Conservation (phyloP, 495 filamentous ascomycete species). For the Hypoxylon fuscum region DNA sequence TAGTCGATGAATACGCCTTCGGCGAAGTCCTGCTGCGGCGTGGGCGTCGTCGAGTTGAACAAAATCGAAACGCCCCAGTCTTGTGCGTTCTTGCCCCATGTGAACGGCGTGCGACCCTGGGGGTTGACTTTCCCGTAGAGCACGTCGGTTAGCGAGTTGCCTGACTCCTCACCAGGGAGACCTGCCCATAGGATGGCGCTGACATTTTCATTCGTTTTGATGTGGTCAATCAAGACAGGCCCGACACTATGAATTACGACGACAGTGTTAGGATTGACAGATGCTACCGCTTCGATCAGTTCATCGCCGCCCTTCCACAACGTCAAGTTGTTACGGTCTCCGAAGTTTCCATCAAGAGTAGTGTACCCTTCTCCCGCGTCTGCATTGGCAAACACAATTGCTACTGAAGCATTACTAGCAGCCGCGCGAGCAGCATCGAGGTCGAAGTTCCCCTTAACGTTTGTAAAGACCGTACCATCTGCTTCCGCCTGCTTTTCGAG, state of each 20-base stretch:
- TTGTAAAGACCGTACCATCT: constrained; percentile 42
- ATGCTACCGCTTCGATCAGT: constrained; percentile 60
- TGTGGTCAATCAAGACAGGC: constrained; percentile 56
- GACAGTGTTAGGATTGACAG: constrained; percentile 60
- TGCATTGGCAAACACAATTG: constrained; percentile 67
- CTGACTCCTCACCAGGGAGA: constrained; percentile 65
- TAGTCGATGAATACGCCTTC: constrained; percentile 65
- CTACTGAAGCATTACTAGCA: constrained; percentile 51
- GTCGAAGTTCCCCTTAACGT: constrained; percentile 48
- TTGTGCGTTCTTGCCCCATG: constrained; percentile 56
- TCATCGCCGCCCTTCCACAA: constrained; percentile 62
- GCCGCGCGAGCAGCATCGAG: constrained; percentile 46
- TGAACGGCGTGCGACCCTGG: constrained; percentile 64
- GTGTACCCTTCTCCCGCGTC: constrained; percentile 65
- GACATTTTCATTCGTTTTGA: constrained; percentile 64
- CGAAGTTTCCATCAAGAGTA: constrained; percentile 64
- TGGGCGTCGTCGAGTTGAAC: constrained; percentile 40
- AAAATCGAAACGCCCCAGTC: constrained; percentile 60
- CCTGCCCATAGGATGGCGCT: constrained; percentile 64
- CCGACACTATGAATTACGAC: constrained; percentile 66
- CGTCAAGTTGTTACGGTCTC: constrained; percentile 62
- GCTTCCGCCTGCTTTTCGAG: constrained; percentile 52
- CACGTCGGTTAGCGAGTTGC: constrained; percentile 62
- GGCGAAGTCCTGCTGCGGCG: constrained; percentile 51
- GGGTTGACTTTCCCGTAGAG: constrained; percentile 61